Base-by-base conservation (phyloP, 2,329 filamentous ascomycete species). In the Beauveria bassiana region DNA sequence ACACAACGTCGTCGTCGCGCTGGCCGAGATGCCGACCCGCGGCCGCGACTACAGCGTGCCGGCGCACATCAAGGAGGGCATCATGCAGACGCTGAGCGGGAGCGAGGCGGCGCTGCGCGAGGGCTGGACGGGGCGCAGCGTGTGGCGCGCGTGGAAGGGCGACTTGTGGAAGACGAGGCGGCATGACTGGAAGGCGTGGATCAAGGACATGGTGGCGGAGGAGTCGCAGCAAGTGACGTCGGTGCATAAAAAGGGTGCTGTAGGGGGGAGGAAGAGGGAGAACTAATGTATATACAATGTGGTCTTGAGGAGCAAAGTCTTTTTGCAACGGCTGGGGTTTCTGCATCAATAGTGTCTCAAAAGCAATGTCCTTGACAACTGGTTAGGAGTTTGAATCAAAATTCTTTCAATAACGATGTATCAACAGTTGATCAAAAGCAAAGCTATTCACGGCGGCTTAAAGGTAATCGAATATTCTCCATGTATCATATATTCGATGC, bases 111-210 rank as follows among this genome's bases (percentile, higher is more conserved):
- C 77, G 58, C 73, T 86, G 42, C 75, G 83, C 16, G 77, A 81
- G 47, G 78, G 76, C 4, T 84, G 80, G 76, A 76, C 79, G 65
- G 83, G 83, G 0, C 74, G 83, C 9, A 81, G 78, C 61, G 80
- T 83, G 9, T 86, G 83, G 83, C 75, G 81, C 28, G 75, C 74
- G 43, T 86, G 83, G 82, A 80, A 79, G 70, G 82, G 82, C 14
- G 83, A 86, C 63, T 69, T 80, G 70, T 86, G 82, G 81, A 80
- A 78, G 68, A 79, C 78, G 53, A 73, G 79, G 47, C 71, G 78
- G 54, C 70, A 74, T 18, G 82, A 85, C 54, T 86, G 83, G 83
- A 80, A 83, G 64, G 68, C 73, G 3, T 85, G 82, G 80, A 79
- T 79, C 63, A 84, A 81, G 71, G 81, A 83, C 65, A 74, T 78